Conservation (phyloP, 2,329 filamentous ascomycete genomes). For the Nemania sp. region DNA sequence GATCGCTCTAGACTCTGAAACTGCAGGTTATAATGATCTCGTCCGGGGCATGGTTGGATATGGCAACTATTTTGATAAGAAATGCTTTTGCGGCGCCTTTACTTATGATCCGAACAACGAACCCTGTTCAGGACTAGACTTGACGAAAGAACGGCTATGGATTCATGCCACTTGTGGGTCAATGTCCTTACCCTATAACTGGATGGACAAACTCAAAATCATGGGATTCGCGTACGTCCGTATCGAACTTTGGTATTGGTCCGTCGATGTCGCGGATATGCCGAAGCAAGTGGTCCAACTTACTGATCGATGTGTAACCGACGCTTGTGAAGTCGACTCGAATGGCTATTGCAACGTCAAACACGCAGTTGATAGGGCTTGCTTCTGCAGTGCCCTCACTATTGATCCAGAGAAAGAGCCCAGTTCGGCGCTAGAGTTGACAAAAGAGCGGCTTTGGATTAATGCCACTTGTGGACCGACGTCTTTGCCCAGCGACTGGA, state of each 20-base stretch:
- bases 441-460: slow-evolving; percentile 27
- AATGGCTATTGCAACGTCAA: slow-evolving; percentile 26
- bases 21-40: slow-evolving; percentile 23
- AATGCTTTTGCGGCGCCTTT: slow-evolving; percentile 28
- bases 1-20: slow-evolving; percentile 23
- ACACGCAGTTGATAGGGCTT: slow-evolving; percentile 23
- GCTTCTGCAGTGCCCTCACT: slow-evolving; percentile 25
- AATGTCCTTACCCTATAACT: slow-evolving; percentile 22
- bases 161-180: slow-evolving; percentile 26
- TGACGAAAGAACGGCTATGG: slow-evolving; percentile 29
- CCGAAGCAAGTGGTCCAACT: slow-evolving; percentile 14
- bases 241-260: slow-evolving; percentile 21
- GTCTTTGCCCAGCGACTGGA: slow-evolving; percentile 23
- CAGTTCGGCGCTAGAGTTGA: slow-evolving; percentile 23
- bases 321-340: slow-evolving; percentile 27
- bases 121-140: slow-evolving; percentile 22
- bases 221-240: slow-evolving; percentile 18
- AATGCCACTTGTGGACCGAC: slow-evolving; percentile 25
- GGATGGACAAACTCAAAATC: slow-evolving; percentile 21
- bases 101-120: slow-evolving; percentile 10
- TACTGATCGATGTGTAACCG: slow-evolving; percentile 16
- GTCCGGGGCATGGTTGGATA: not conserved
- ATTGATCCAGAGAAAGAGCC: slow-evolving; percentile 9
- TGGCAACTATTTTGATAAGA: slow-evolving; percentile 26
- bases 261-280: slow-evolving; percentile 16